Evolutionary conservation across 2,329 filamentous ascomycete genomes (phyloP), one percentile per base, ranked within the genome.

Genomic region (Penicillium thymicola): DNA sequence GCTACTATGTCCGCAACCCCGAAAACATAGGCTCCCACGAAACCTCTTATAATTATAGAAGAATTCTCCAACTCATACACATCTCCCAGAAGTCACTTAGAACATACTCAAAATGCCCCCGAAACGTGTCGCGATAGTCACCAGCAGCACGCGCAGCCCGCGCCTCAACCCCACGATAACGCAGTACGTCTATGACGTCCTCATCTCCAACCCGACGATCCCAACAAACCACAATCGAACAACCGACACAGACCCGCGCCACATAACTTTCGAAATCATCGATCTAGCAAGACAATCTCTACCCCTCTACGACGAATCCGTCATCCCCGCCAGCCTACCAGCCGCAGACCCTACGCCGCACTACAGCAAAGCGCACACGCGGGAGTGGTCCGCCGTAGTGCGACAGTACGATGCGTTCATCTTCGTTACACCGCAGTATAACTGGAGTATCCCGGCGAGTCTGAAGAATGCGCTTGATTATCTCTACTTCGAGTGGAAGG

Each of bases 381-480:
- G 64, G 6, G 63, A 59, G 23, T 79, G 77, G 77, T 74, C 72
- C 0, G 41, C 55, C 0, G 63, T 72, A 21, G 73, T 79, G 42
- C 53, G 59, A 0, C 58, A 63, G 9, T 69, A 72, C 55, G 65
- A 69, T 13, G 76, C 64, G 0, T 79, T 76, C 46, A 72, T 79
- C 51, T 78, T 79, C 53, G 64, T 78, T 6, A 71, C 71, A 2
- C 75, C 76, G 2, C 75, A 76, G 40, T 86, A 86, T 65, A 86
- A 87, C 72, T 80, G 73, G 66, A 78, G 81, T 25, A 70, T 84
- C 6, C 74, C 83, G 0, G 82, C 79, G 0, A 77, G 73, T 7
- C 70, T 82, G 47, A 87, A 87, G 74, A 87, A 86, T 65, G 83
- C 84, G 6, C 77, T 87, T 54, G 85, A 87, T 66, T 86, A 84